Evolutionary conservation across 768 basidiomycete genomes (phyloP).

Genomic region (Suillus hirtellus): DNA sequence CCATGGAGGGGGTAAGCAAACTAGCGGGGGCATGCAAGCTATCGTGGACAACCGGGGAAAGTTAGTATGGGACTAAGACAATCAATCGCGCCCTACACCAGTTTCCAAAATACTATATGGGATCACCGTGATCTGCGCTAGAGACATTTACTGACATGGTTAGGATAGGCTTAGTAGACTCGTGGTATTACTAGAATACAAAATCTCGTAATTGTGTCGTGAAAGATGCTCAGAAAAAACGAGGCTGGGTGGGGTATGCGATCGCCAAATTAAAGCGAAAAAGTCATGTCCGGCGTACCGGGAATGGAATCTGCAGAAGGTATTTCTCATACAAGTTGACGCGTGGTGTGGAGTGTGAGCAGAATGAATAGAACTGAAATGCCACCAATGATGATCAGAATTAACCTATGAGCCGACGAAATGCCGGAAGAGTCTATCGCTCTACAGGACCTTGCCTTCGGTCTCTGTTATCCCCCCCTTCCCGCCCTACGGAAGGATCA

Average conservation of each 20-base stretch:
- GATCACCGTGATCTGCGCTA: not conserved
- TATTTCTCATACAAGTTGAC: slow-evolving; percentile 13
- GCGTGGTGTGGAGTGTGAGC: slow-evolving; percentile 19
- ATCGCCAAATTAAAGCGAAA: slow-evolving; percentile 14
- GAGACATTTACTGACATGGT: slow-evolving; percentile 5
- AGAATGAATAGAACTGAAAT: slow-evolving; percentile 18
- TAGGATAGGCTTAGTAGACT: slow-evolving; percentile 7
- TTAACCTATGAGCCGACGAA: slow-evolving; percentile 9
- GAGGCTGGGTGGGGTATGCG: slow-evolving; percentile 11
- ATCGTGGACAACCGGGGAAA: slow-evolving; percentile 57
- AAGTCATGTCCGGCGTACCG: slow-evolving; percentile 24
- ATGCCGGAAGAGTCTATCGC: slow-evolving; percentile 21
- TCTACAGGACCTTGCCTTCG: slow-evolving; percentile 30
- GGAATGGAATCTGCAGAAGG: slow-evolving; percentile 11
- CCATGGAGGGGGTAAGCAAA: slow-evolving; percentile 26
- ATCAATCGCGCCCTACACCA: not conserved
- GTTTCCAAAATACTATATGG: not conserved
- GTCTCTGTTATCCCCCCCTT: slow-evolving; percentile 34
- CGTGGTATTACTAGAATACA: slow-evolving; percentile 17
- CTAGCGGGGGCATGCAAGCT: slow-evolving; percentile 63
- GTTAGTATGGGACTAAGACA: slow-evolving; percentile 54
- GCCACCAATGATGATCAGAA: slow-evolving; percentile 14
- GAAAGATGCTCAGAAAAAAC: slow-evolving; percentile 6
- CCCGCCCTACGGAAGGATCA: slow-evolving; percentile 38
- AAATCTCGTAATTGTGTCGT: slow-evolving; percentile 10